phyloP scores from a whole-genome alignment of 257 asterid genomes.

The Capsicum baccatum region DNA sequence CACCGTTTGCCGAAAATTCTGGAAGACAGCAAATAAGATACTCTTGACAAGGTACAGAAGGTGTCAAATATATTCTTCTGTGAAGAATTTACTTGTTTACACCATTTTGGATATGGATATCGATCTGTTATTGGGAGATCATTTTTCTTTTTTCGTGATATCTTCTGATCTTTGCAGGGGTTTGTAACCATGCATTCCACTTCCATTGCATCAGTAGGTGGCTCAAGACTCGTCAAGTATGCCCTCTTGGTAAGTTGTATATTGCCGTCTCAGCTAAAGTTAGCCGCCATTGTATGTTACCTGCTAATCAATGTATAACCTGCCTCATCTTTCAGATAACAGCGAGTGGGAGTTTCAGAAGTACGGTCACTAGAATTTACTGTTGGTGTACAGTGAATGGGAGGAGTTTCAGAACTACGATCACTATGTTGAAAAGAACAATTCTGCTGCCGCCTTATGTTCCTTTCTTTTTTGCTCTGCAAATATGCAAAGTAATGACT shows the following conservation, averaged over 20 bases:
- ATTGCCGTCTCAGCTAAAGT: not conserved
- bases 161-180: slow-evolving; percentile 52
- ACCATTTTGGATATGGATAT: slow-evolving; percentile 3
- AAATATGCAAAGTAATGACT: not conserved
- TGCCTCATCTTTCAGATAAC: slow-evolving; percentile 61
- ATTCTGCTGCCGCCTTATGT: not conserved
- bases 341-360: slow-evolving; percentile 99
- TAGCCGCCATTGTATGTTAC: not conserved
- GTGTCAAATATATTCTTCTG: not conserved
- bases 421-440: not conserved
- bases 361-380: slow-evolving; percentile 75
- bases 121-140: not conserved
- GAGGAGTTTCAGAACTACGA: not conserved
- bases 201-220: slow-evolving; percentile 99
- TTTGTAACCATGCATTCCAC: slow-evolving; percentile 98
- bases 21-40: slow-evolving; percentile 1
- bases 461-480: not conserved
- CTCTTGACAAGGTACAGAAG: not conserved
- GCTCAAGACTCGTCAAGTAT: slow-evolving; percentile 99
- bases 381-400: not conserved
- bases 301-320: not conserved
- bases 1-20: not conserved
- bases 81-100: not conserved
- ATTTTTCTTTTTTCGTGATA: not conserved
- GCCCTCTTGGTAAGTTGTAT: slow-evolving; percentile 77